Base-by-base conservation (phyloP, 2,329 filamentous ascomycete genomes). In the Aotearoamyces nothofagi region DNA sequence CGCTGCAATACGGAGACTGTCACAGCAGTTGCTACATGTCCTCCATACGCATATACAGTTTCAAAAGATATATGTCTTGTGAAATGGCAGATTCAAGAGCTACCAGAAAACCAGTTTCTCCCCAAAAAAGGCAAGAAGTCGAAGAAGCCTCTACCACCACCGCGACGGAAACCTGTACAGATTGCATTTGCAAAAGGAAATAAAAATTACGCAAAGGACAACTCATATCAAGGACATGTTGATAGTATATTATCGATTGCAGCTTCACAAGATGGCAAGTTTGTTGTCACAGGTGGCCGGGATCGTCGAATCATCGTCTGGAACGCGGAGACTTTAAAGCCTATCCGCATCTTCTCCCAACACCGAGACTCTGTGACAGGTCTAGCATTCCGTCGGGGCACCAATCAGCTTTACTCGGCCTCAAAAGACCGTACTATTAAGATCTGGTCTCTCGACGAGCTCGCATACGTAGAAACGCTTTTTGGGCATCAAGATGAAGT, bases 401-500 rank as follows among this genome's bases (percentile, higher is more conserved):
- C 80, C 10, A 92, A 94, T 46, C 86, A 94, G 54, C 60, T 98
- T 12, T 98, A 92, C 57, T 92, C 83, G 3, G 78, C 79, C 33
- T 90, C 82, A 30, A 80, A 78, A 45, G 90, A 98, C 54, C 72
- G 90, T 23, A 93, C 87, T 3, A 78, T 98, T 49, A 96, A 96
- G 54, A 78, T 92, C 17, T 98, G 87, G 83, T 87, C 78, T 40
- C 60, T 94, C 24, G 79, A 93, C 42, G 84, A 92, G 50, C 65
- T 93, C 36, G 83, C 87, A 25, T 98, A 96, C 47, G 71, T 94
- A 16, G 90, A 98, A 54, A 96, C 87, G 0, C 63, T 98, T 0
- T 96, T 94, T 48, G 90, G 90, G 24, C 90, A 98, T 55, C 87
- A 94, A 49, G 87, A 96, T 49, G 68, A 81, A 39, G 79, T 96